Conservation (phyloP, 2,329 filamentous ascomycete species). For the Cordyceps javanica region DNA sequence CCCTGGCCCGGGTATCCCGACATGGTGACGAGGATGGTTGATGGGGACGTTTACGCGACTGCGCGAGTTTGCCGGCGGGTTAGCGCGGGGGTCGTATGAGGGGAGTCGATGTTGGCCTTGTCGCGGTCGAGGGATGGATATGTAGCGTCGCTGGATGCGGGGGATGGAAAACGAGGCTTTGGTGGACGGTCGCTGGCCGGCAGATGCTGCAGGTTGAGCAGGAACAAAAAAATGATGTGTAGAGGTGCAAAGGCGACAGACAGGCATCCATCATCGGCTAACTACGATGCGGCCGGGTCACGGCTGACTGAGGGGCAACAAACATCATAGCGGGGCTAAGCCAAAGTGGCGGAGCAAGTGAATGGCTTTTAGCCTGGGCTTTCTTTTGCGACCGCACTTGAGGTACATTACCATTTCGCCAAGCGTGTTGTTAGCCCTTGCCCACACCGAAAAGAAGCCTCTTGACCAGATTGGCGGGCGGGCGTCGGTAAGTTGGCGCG, state of each 20-base stretch:
- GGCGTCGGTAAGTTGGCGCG: no score
- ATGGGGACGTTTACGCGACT: not conserved
- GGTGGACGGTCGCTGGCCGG: not conserved
- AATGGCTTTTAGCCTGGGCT: not conserved
- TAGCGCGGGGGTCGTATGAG: not conserved
- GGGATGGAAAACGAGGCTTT: not conserved
- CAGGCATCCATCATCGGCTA: not conserved
- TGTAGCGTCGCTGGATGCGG: not conserved
- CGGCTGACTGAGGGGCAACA: slow-evolving; percentile 11
- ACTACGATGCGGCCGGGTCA: not conserved
- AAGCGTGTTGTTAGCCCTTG: not conserved
- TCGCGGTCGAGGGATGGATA: not conserved
- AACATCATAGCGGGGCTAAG: slow-evolving; percentile 5
- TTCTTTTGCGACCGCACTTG: not conserved
- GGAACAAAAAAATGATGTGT: not conserved
- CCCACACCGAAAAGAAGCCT: no score
- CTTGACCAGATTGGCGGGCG: no score
- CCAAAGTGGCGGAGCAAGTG: slow-evolving; percentile 3
- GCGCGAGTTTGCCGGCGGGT: not conserved
- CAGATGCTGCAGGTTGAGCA: not conserved
- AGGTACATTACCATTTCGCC: not conserved
- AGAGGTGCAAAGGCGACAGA: not conserved
- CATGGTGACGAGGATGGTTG: slow-evolving; percentile 22
- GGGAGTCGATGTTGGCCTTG: not conserved
- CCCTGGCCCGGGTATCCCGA: slow-evolving; percentile 37